These are phyloP conservation scores for Mycena pura DNA, from an alignment of 768 basidiomycete genomes.

Conservation along the genomic window DNA sequence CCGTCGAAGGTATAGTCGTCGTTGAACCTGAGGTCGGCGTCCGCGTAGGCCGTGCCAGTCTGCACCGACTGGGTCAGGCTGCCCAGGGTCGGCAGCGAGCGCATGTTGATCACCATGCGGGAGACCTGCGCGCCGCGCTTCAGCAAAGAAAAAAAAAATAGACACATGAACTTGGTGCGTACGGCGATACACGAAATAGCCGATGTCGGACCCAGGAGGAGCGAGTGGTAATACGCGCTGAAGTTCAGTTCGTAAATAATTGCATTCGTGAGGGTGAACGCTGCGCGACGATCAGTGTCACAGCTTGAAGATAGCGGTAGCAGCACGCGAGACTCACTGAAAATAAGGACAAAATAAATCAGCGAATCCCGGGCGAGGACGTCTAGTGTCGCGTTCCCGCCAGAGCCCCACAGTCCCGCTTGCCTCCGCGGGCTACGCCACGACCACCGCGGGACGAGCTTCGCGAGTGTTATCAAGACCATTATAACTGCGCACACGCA, in stretches of 20 bases:
- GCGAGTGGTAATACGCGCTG: slow-evolving; percentile 7
- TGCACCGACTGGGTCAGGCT: neutral
- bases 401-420: neutral
- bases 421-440: neutral
- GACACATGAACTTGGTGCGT: neutral
- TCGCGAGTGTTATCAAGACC: slow-evolving; percentile 19
- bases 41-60: neutral
- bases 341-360: slow-evolving; percentile 27
- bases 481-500: slow-evolving; percentile 16
- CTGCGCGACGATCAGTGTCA: neutral
- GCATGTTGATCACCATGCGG: slow-evolving; percentile 29
- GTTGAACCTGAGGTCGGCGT: slow-evolving; percentile 8
- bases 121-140: slow-evolving; percentile 1
- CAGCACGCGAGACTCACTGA: slow-evolving; percentile 15
- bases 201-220: slow-evolving; percentile 19
- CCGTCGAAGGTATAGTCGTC: neutral
- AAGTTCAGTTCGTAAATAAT: slow-evolving; percentile 19
- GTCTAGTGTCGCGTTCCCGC: slow-evolving; percentile 20
- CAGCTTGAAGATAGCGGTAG: neutral
- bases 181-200: slow-evolving; percentile 26
- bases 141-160: neutral
- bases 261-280: slow-evolving; percentile 16
- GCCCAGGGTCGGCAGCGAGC: slow-evolving; percentile 7
- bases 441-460: slow-evolving; percentile 20
- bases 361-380: slow-evolving; percentile 28